Conservation (phyloP, 768 basidiomycete species). For the Auriscalpium vulgare region DNA sequence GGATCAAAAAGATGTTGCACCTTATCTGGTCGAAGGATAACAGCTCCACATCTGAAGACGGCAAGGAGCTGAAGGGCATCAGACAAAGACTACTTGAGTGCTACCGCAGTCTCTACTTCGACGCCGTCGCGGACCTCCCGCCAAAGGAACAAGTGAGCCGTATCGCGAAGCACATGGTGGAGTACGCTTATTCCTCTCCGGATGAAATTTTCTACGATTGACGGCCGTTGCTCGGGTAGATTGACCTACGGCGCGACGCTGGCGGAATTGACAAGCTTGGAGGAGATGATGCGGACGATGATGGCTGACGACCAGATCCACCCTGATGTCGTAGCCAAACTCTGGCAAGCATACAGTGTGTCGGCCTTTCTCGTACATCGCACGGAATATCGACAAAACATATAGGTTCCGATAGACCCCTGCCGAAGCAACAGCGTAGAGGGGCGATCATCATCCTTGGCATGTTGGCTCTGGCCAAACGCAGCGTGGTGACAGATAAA, state of each 20-base stretch:
- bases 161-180: constrained; percentile 95
- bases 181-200: constrained; percentile 41
- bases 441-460: constrained; percentile 96
- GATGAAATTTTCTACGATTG: not conserved
- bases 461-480: constrained; percentile 86
- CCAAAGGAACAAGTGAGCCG: constrained; percentile 84
- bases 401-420: constrained; percentile 60
- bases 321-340: constrained; percentile 75
- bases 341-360: constrained; percentile 96
- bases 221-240: constrained; percentile 32
- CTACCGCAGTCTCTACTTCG: constrained; percentile 85
- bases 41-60: constrained; percentile 63
- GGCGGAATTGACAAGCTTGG: constrained; percentile 91
- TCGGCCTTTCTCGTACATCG: not conserved
- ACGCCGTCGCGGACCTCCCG: constrained; percentile 62
- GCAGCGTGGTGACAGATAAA: constrained; percentile 69
- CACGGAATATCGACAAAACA: not conserved
- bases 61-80: constrained; percentile 79
- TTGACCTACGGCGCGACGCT: constrained; percentile 87
- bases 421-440: constrained; percentile 81
- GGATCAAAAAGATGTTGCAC: constrained; percentile 95
- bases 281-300: constrained; percentile 95
- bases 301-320: constrained; percentile 86
- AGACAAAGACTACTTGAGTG: constrained; percentile 82
- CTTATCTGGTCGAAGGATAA: constrained; percentile 97